Evolutionary conservation across 441 rosid species (phyloP).

Genomic region (Euphorbia schlechtendalii): DNA sequence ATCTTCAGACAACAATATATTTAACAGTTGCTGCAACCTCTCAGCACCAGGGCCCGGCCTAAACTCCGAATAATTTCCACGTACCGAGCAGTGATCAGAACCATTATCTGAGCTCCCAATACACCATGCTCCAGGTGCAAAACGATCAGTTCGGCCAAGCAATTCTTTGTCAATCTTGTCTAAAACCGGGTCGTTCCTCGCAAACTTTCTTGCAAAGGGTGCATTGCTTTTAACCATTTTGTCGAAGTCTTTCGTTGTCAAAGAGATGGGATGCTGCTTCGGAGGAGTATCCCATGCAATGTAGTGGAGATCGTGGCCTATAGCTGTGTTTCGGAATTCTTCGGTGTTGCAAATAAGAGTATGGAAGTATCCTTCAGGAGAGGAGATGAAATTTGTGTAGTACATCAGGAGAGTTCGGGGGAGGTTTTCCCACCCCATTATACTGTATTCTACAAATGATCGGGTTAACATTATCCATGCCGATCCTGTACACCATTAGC

Average conservation of each 20-base stretch:
- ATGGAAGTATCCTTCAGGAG: slow-evolving; percentile 95
- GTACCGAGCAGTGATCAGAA: slow-evolving; percentile 57
- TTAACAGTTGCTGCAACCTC: slow-evolving; percentile 58
- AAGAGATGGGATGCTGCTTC: slow-evolving; percentile 72
- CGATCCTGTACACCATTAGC: slow-evolving; percentile 46
- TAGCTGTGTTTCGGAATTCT: slow-evolving; percentile 49
- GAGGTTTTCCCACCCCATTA: slow-evolving; percentile 86
- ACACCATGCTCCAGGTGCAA: slow-evolving; percentile 91
- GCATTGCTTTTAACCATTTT: slow-evolving; percentile 77
- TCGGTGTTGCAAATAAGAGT: slow-evolving; percentile 73
- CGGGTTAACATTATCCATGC: slow-evolving; percentile 80
- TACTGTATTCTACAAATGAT: slow-evolving; percentile 65
- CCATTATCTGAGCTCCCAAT: slow-evolving; percentile 54
- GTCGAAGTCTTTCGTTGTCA: slow-evolving; percentile 62
- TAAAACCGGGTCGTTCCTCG: slow-evolving; percentile 60
- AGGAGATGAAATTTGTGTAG: slow-evolving; percentile 78
- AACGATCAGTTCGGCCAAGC: slow-evolving; percentile 53
- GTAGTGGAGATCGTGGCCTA: slow-evolving; percentile 84
- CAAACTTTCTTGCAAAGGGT: slow-evolving; percentile 83
- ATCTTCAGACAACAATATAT: slow-evolving; percentile 51
- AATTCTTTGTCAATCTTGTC: slow-evolving; percentile 86
- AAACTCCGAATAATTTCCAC: slow-evolving; percentile 55
- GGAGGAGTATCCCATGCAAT: slow-evolving; percentile 98
- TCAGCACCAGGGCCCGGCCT: slow-evolving; percentile 75
- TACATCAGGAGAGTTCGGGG: slow-evolving; percentile 84